Evolutionary conservation across 495 filamentous ascomycete genomes (phyloP), one percentile per base, ranked within the genome.

Genomic region (Hypoxylon intermedium): DNA sequence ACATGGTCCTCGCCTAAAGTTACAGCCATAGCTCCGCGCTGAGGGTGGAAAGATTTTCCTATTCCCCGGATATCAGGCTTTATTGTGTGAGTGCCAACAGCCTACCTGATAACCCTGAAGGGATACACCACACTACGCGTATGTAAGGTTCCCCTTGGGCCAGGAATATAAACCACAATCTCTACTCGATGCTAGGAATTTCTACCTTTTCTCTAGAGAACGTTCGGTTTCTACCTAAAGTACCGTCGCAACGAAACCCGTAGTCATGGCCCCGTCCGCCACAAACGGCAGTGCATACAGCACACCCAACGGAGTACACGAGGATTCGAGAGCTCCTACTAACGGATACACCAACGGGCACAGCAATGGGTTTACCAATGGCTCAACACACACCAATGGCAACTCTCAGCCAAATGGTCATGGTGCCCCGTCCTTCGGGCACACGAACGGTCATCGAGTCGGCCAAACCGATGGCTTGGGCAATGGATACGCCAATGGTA

Each of bases 181-280:
- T 53, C 52, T 53, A 65, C 63, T 68, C 49, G 15, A 62, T 61
- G 56, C 37, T 59, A 56, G 16, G 33, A 43, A 58, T 18, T 20
- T 19, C 11, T 56, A 21, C 52, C 50, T 57, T 37, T 48, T 33
- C 61, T 34, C n/a, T 60, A 64, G 55, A 55, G 30, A 49, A 46
- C 53, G 44, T 47, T 44, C 52, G 49, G 57, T 28, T 47, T 64
- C 53, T 16, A 58, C 31, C n/a, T n/a, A n/a, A n/a, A 59, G 56
- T 53, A 63, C 51, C 54, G 56, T 69, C 53, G 58, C 63, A 73
- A 66, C 63, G 60, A 65, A 60, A 64, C 58, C 57, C 56, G 45
- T 64, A 61, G 54, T 43, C 62, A 79, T 79, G 76, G 70, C 76
- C 50, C 76, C 76, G 53, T 75, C 72, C 53, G 76, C 75, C 64